These are phyloP conservation scores for Bruguiera gymnorhiza DNA, from an alignment of 345 rosid species.

Conservation along the genomic window DNA sequence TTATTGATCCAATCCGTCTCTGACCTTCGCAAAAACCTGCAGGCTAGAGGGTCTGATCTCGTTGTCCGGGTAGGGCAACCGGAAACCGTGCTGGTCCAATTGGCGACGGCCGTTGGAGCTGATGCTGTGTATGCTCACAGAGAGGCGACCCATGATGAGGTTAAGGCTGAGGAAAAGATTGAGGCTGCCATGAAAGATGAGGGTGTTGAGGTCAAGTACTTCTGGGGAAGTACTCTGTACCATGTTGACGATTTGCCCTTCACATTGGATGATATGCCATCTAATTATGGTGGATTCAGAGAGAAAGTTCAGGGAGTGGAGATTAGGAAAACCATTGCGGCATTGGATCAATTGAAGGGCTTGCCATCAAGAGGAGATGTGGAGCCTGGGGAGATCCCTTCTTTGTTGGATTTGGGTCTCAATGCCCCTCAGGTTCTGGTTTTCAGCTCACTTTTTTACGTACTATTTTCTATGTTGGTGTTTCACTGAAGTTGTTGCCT, in stretches of 20 bases:
- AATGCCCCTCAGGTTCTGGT: constrained; percentile 62
- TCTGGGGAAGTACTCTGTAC: constrained; percentile 95
- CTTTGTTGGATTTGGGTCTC: constrained; percentile 82
- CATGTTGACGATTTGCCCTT: constrained; percentile 94
- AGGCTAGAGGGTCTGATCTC: constrained; percentile 86
- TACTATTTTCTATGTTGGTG: neutral
- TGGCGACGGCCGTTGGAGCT: constrained; percentile 88
- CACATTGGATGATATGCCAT: constrained; percentile 78
- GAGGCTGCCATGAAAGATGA: constrained; percentile 86
- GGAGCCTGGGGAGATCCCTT: constrained; percentile 85
- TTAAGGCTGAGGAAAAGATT: constrained; percentile 81
- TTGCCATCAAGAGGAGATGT: constrained; percentile 89
- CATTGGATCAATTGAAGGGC: constrained; percentile 79
- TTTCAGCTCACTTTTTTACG: neutral
- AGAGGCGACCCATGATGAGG: constrained; percentile 86
- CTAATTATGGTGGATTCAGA: constrained; percentile 69
- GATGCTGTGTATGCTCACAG: constrained; percentile 85
- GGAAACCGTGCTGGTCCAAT: constrained; percentile 67
- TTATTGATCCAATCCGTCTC: constrained; percentile 85
- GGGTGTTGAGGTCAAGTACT: constrained; percentile 79
- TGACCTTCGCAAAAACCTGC: constrained; percentile 85
- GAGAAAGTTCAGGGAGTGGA: constrained; percentile 73
- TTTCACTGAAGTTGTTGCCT: neutral
- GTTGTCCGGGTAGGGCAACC: constrained; percentile 86
- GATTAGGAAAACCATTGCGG: constrained; percentile 81